Percentiles rank a stretch among this genome's conserved stretches.
phyloP scores from a whole-genome alignment of 331 rosid genomes.

The Malus hybrid region DNA sequence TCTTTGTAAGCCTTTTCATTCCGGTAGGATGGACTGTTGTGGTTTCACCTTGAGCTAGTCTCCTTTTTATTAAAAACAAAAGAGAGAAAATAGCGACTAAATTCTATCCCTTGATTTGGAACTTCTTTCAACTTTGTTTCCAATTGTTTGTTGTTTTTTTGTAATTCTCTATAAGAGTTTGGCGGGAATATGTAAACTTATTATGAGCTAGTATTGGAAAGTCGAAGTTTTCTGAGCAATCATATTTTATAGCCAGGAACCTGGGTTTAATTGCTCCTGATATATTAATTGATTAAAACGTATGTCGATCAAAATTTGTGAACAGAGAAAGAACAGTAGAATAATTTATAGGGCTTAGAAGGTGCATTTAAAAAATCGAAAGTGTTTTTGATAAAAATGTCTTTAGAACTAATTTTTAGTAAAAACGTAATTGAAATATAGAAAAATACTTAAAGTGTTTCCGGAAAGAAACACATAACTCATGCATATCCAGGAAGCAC shows the following conservation, averaged over 20 bases:
- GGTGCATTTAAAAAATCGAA: too few relatives aligned
- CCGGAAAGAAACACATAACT: too few relatives aligned
- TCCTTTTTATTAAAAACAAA: too few relatives aligned
- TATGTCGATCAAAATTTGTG: not conserved
- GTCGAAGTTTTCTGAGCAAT: not conserved
- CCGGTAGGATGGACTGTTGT: too few relatives aligned
- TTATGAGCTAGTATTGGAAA: not conserved
- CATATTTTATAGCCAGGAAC: not conserved
- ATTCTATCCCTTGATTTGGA: not conserved
- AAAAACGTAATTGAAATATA: too few relatives aligned
- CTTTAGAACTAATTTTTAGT: too few relatives aligned
- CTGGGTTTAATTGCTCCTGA: not conserved
- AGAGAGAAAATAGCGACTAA: not conserved
- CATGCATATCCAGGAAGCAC: too few relatives aligned
- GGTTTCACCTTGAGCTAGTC: too few relatives aligned
- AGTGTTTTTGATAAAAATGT: too few relatives aligned
- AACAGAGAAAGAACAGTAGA: not conserved
- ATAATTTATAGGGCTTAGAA: not conserved
- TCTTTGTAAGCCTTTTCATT: too few relatives aligned
- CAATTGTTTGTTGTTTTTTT: not conserved
- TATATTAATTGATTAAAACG: not conserved
- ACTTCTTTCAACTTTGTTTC: not conserved
- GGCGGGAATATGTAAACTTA: not conserved
- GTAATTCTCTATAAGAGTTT: not conserved
- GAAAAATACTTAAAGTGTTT: too few relatives aligned